Evolutionary conservation across 2,329 filamentous ascomycete species (phyloP).

Genomic region (Fusarium sp.): DNA sequence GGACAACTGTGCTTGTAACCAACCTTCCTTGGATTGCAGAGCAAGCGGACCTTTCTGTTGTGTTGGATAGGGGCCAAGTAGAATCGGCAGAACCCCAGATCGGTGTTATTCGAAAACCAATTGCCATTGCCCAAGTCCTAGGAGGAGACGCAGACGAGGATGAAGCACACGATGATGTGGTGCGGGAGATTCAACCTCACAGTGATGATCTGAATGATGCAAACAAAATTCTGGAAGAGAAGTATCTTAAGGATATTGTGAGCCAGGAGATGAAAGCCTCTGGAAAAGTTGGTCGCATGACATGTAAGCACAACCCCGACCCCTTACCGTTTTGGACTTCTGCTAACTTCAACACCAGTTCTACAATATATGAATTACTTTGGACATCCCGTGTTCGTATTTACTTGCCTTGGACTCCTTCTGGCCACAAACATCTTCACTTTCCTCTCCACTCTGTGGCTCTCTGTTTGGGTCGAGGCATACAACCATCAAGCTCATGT

Average conservation of each 20-base stretch:
- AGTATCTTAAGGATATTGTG: conserved; percentile 56
- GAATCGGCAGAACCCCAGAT: conserved; percentile 57
- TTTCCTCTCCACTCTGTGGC: conserved; percentile 60
- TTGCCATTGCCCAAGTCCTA: conserved; percentile 55
- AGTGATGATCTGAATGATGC: conserved; percentile 47
- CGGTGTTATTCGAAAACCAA: conserved; percentile 57
- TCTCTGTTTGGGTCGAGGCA: conserved; percentile 66
- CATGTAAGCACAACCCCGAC: conserved; percentile 50
- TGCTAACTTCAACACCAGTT: conserved; percentile 48
- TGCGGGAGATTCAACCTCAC: conserved; percentile 46
- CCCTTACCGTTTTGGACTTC: neutral
- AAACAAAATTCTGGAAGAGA: conserved; percentile 52
- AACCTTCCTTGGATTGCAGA: conserved; percentile 65
- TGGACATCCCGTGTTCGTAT: conserved; percentile 58
- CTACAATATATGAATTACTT: conserved; percentile 65
- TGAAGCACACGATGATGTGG: conserved; percentile 39
- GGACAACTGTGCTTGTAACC: conserved; percentile 68
- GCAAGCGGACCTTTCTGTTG: conserved; percentile 61
- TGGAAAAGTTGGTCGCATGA: conserved; percentile 57
- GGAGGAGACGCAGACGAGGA: conserved; percentile 52
- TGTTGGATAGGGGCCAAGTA: conserved; percentile 59
- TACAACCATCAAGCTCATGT: conserved; percentile 57
- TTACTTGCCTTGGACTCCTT: conserved; percentile 53
- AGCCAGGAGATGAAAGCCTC: conserved; percentile 61
- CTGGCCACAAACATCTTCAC: conserved; percentile 56